Evolutionary conservation across 371 early-diverging fungal genomes (phyloP), one percentile per base, ranked within the genome.

Genomic region (Actinomucor elegans): DNA sequence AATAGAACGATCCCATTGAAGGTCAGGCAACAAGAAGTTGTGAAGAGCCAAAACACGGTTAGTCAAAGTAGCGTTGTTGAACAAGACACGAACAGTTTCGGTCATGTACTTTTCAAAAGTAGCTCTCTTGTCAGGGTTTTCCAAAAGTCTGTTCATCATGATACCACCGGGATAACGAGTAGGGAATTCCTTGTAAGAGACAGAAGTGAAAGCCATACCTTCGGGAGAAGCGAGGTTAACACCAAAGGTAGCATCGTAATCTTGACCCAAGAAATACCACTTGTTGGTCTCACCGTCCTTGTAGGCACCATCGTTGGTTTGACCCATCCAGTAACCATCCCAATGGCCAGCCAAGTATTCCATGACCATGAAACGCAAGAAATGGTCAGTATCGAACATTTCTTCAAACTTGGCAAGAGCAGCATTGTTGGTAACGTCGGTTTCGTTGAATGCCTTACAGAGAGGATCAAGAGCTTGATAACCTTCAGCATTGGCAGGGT

Each of bases 281-380:
- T 51, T 64, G 48, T 72, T 62, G 57, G 72, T 67, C 9, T 66
- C 65, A 26, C 64, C 68, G 38, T 82, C 83, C 33, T 73, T 71
- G 59, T 77, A 82, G 11, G 79, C 75, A 62, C 77, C 83, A 48
- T 72, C 70, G 60, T 82, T 82, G 52, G 77, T 75, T 56, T 78
- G 80, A 20, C 26, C 41, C 68, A 71, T 71, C 83, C 83, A 82
- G 69, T 82, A 82, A 29, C 74, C 80, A 48, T 82, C 83, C 83
- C 83, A 82, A 42, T 73, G 53, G 20, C 67, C 83, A 42, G 73
- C 55, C 27, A 80, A 65, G 65, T 78, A 82, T 56, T 82, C 83
- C 55, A 80, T 52, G 24, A 82, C 83, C 80, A 82, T 80, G 66
- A 77, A 78, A n/a, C 83, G 79, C 31, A 82, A 26, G 53, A 77